Conservation (phyloP, 257 asterid genomes). For the Jacaranda copaia region DNA sequence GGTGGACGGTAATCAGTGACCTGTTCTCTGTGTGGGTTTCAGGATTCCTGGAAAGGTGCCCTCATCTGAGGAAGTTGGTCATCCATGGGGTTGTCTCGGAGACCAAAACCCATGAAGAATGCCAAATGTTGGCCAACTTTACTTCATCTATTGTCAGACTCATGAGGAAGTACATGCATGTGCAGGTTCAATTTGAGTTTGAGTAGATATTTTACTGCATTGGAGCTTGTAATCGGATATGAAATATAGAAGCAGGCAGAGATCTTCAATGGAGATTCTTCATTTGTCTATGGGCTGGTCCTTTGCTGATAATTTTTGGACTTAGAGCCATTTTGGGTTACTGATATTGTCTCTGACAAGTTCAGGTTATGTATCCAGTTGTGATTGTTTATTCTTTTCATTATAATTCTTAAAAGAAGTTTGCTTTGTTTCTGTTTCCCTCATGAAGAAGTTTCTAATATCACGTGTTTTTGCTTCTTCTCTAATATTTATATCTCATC, state of each 20-base stretch:
- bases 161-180: slow-evolving; percentile 74
- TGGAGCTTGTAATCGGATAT: slow-evolving; percentile 32
- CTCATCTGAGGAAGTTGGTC: slow-evolving; percentile 73
- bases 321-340: slow-evolving; percentile 35
- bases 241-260: slow-evolving; percentile 29
- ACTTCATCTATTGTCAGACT: slow-evolving; percentile 75
- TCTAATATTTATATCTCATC: background rate
- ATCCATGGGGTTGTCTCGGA: slow-evolving; percentile 87
- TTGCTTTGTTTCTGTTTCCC: slow-evolving; percentile 34
- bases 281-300: slow-evolving; percentile 32
- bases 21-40: slow-evolving; percentile 79
- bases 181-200: slow-evolving; percentile 80
- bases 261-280: slow-evolving; percentile 34
- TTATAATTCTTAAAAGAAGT: slow-evolving; percentile 29
- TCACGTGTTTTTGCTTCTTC: slow-evolving; percentile 5
- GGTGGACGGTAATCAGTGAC: slow-evolving; percentile 85
- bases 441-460: slow-evolving; percentile 24
- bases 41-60: slow-evolving; percentile 80
- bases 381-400: slow-evolving; percentile 29
- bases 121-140: slow-evolving; percentile 74
- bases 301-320: slow-evolving; percentile 39
- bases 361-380: slow-evolving; percentile 40
- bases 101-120: slow-evolving; percentile 88
- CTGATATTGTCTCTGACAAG: slow-evolving; percentile 38
- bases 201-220: slow-evolving; percentile 54